These are phyloP conservation scores for Malassezia pachydermatis DNA, from an alignment of 1,284 basidiomycete genomes.

Conservation along the genomic window DNA sequence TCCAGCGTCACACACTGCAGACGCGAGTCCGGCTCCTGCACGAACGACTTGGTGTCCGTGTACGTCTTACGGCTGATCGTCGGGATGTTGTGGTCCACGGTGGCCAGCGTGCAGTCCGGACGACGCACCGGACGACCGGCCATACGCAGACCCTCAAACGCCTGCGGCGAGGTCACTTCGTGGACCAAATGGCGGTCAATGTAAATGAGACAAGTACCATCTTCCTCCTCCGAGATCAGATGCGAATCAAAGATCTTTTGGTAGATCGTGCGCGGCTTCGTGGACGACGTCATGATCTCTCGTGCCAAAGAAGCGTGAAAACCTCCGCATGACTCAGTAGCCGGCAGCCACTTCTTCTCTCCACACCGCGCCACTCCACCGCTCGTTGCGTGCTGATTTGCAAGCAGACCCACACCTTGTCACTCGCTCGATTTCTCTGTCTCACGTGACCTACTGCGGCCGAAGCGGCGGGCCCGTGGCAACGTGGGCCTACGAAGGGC, in stretches of 20 bases:
- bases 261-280: constrained; percentile 35
- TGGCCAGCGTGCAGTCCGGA: constrained; percentile 45
- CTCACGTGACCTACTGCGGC: constrained; percentile 5
- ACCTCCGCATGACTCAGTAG: too few relatives aligned
- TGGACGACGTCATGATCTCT: constrained; percentile 2
- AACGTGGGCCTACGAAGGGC: too few relatives aligned
- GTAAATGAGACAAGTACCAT: constrained; percentile 43
- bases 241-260: constrained; percentile 46
- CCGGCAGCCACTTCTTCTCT: too few relatives aligned
- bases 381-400: too few relatives aligned
- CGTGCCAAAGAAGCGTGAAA: too few relatives aligned
- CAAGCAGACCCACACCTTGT: too few relatives aligned
- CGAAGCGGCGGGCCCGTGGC: constrained; percentile 17
- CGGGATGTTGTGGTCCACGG: constrained; percentile 47
- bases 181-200: constrained; percentile 46
- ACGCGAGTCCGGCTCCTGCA: constrained; percentile 41
- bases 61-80: constrained; percentile 40
- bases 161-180: constrained; percentile 46
- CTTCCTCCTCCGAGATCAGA: constrained; percentile 36
- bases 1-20: constrained; percentile 45
- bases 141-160: constrained; percentile 43
- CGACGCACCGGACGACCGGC: constrained; percentile 36
- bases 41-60: constrained; percentile 42
- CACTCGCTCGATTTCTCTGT: too few relatives aligned
- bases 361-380: too few relatives aligned